A percentile compares a stretch with the other conserved stretches of the same genome.
phyloP scores from a whole-genome alignment of 129 eudicot genomes.

The carrot (Daucus carota) region DH1_v3.0 NC_030383.2:53660501-53661000 shows the following conservation, averaged over 20 bases:
- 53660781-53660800: background rate
- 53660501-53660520: background rate
- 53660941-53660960: constrained; percentile 60
- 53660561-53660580: constrained; percentile 11
- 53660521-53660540: constrained; percentile 23
- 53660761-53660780: background rate
- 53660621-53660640: too few species aligned
- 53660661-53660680: constrained; percentile 66
- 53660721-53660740: constrained; percentile 46
- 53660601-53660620: too few species aligned
- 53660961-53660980: constrained; percentile 89
- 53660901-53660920: background rate
- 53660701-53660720: constrained; percentile 58
- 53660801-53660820: constrained; percentile 99
- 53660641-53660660: background rate
- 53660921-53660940: constrained; percentile 52
- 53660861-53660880: background rate
- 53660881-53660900: background rate
- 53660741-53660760: background rate
- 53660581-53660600: constrained; percentile 21
- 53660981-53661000: constrained; percentile 82
- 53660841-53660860: background rate
- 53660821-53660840: constrained; percentile 73
- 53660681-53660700: constrained; percentile 72
- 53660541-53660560: constrained; percentile 22